These are phyloP conservation scores for Teratosphaeria gauchensis DNA, from an alignment of 2,329 filamentous ascomycete genomes.

Conservation along the genomic window DNA sequence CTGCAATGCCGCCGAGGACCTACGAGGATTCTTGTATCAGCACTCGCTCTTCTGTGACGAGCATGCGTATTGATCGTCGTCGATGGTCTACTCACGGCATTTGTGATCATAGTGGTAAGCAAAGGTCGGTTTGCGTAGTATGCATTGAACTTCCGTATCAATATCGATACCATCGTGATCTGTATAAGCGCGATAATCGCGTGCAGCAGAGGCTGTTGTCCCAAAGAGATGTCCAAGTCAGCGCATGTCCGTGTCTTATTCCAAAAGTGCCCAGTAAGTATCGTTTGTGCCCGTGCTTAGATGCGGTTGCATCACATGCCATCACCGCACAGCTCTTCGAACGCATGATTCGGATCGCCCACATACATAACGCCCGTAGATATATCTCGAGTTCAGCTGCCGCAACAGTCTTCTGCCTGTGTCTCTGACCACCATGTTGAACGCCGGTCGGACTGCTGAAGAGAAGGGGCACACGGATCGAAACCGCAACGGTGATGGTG, in stretches of 20 bases:
- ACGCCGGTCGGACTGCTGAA: neutral
- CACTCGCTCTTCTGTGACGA: neutral
- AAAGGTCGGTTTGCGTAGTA: conserved; percentile 94
- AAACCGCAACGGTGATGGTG: neutral
- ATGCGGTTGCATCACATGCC: neutral
- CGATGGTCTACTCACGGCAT: conserved; percentile 54
- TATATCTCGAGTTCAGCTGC: conserved; percentile 60
- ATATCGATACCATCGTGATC: conserved; percentile 72
- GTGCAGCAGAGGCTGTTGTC: conserved; percentile 71
- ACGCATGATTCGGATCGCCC: neutral
- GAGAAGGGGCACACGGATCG: neutral
- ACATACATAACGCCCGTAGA: conserved; percentile 65
- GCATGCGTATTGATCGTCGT: neutral
- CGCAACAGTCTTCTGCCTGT: conserved; percentile 45
- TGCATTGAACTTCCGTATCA: conserved; percentile 80
- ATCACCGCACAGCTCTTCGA: neutral
- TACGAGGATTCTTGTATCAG: conserved; percentile 18
- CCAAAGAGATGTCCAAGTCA: neutral
- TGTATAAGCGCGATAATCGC: conserved; percentile 76
- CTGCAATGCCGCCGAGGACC: conserved; percentile 86
- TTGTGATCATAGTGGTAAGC: conserved; percentile 98
- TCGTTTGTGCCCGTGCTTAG: neutral
- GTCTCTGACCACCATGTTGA: conserved; percentile 31
- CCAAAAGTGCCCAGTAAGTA: neutral
- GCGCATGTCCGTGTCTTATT: neutral